phyloP scores from a whole-genome alignment of 768 basidiomycete species.

The Auricularia sp. region DNA sequence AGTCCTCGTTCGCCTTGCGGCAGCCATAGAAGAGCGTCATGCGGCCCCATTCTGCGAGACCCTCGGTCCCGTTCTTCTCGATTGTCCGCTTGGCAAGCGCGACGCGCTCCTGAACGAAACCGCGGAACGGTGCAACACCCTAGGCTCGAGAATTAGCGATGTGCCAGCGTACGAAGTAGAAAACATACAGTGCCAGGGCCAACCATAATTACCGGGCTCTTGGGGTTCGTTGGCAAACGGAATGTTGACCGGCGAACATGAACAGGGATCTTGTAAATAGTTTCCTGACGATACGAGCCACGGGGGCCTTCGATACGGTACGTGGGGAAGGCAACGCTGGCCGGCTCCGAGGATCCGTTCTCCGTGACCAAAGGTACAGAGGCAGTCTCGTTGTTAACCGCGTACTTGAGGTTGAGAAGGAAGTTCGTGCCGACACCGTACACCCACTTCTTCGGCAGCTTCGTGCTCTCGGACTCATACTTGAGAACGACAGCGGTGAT shows the following conservation, averaged over 20 bases:
- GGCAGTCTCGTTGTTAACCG: slow-evolving; percentile 43
- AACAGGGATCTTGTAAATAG: slow-evolving; percentile 74
- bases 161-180: background rate
- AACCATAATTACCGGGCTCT: slow-evolving; percentile 98
- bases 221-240: slow-evolving; percentile 93
- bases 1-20: slow-evolving; percentile 80
- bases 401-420: slow-evolving; percentile 82
- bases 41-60: slow-evolving; percentile 88
- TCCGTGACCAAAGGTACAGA: slow-evolving; percentile 31
- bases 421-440: slow-evolving; percentile 94
- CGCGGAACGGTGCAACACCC: slow-evolving; percentile 99
- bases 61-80: slow-evolving; percentile 91
- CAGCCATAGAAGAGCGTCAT: slow-evolving; percentile 97
- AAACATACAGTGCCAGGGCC: slow-evolving; percentile 89
- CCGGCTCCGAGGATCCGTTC: slow-evolving; percentile 23
- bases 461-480: slow-evolving; percentile 59
- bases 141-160: slow-evolving; percentile 19
- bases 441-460: slow-evolving; percentile 53
- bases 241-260: slow-evolving; percentile 96
- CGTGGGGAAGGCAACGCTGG: slow-evolving; percentile 40
- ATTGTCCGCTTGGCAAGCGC: slow-evolving; percentile 89
- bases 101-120: slow-evolving; percentile 95
- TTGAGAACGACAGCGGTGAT: slow-evolving; percentile 93
- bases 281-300: slow-evolving; percentile 63
- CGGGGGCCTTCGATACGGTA: slow-evolving; percentile 91